Conservation (phyloP, 179 eudicot genomes). For the Pouteria campechiana region DNA sequence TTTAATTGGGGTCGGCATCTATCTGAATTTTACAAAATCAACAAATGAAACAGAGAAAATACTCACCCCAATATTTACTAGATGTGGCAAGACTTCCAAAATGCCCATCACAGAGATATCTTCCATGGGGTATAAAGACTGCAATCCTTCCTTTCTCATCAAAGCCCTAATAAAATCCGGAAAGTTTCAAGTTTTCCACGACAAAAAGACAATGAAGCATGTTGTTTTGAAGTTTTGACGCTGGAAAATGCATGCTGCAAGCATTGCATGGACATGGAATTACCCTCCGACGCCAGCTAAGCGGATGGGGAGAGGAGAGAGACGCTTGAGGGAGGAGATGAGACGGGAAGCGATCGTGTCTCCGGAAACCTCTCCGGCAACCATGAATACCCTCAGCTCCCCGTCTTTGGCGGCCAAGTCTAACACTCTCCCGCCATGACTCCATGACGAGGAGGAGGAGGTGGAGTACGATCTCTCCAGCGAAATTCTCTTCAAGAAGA, state of each 20-base stretch:
- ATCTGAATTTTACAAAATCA: not conserved
- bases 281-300: conserved; percentile 96
- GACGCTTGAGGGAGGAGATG: conserved; percentile 59
- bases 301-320: conserved; percentile 68
- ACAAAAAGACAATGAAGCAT: no score
- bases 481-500: no score
- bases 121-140: conserved; percentile 71
- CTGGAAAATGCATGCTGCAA: not conserved
- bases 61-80: conserved; percentile 65
- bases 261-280: not conserved
- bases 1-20: not conserved
- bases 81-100: conserved; percentile 86
- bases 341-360: conserved; percentile 76
- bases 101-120: conserved; percentile 94
- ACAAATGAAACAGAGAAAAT: not conserved
- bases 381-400: conserved; percentile 81
- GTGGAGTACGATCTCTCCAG: no score
- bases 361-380: conserved; percentile 97
- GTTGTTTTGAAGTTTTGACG: no score
- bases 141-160: conserved; percentile 68
- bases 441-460: no score
- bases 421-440: no score
- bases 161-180: conserved; percentile 22
- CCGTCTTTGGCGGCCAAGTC: conserved; percentile 81
- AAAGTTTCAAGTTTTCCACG: no score